A percentile compares a stretch with the other conserved stretches of the same genome.
These are phyloP conservation scores for Lipomyces japonicus DNA, from an alignment of 805 yeast species.

Conservation along the genomic window DNA sequence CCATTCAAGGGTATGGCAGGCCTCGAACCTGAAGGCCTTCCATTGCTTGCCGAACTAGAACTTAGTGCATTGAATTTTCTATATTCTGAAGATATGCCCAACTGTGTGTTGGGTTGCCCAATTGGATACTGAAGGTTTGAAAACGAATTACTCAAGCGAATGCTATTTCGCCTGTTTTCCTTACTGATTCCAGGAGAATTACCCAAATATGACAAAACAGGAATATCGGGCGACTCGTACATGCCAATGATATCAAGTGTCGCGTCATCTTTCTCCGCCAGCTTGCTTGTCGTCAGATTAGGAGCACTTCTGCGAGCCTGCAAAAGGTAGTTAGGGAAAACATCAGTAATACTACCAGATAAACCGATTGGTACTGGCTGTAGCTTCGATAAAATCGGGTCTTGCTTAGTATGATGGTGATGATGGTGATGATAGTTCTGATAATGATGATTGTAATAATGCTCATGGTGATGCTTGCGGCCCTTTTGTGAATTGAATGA, in stretches of 20 bases:
- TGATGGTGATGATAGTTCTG: neutral
- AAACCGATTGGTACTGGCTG: too few species aligned
- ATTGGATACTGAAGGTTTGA: neutral
- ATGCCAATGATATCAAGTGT: slow-evolving; percentile 11
- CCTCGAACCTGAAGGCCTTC: neutral
- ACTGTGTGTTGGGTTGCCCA: neutral
- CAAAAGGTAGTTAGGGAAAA: slow-evolving; percentile 3
- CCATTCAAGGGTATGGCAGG: neutral
- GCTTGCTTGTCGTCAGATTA: slow-evolving; percentile 1
- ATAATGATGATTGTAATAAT: neutral
- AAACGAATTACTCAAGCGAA: slow-evolving; percentile 3
- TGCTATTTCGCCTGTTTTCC: slow-evolving; percentile 4
- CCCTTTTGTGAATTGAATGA: neutral
- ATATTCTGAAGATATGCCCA: neutral
- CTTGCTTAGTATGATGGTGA: neutral
- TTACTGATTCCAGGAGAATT: neutral
- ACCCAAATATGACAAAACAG: neutral
- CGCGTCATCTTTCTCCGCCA: slow-evolving; percentile 3
- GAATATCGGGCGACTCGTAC: slow-evolving; percentile 5
- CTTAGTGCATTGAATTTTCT: neutral
- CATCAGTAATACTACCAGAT: neutral
- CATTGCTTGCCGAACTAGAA: neutral
- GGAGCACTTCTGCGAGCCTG: slow-evolving; percentile 8
- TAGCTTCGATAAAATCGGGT: neutral
- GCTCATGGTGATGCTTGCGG: neutral